Base-by-base conservation (phyloP, 441 rosid species). In the Pelargonium australe region DNA sequence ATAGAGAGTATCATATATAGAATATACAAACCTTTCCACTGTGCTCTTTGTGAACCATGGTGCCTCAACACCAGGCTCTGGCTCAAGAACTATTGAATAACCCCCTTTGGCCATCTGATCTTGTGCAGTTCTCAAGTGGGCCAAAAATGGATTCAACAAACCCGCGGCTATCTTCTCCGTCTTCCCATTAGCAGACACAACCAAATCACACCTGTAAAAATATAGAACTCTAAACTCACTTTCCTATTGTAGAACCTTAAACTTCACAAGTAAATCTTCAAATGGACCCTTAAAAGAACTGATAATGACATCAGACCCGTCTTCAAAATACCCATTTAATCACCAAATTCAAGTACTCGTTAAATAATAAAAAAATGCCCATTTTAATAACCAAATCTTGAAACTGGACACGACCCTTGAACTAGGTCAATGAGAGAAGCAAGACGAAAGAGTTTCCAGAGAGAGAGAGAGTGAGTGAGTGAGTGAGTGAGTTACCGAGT, bases 71-170 rank as follows among this genome's bases (percentile, higher is more conserved):
- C 41, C 41, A 37, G 41, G 41, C 41, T 5, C 41, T 2, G 41
- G 41, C 41, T 37, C 41, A 70, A 95, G 98, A 67, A 68, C 79
- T 74, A 95, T 90, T 9, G 99, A 92, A 76, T 95, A 95, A 16
- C 98, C 99, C 53, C 99, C 99, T 74, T 82, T 89, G 71, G 73
- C 83, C 81, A 92, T 75, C 76, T 92, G 96, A 40, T 92, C 96
- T 76, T 85, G 87, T 4, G 98, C 98, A 31, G 85, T 82, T 82
- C 85, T 92, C 80, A 92, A 81, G 71, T 95, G 98, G 71, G 97
- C 84, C 70, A 90, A 92, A 78, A 90, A 95, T 55, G 98, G 98
- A 79, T 76, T 87, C 62, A 92, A 74, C 84, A 95, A 83, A 60
- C 99, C 99, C 16, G 98, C 83, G 68, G 99, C 97, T 77, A 92